Evolutionary conservation across 129 eudicot genomes (phyloP), one percentile per base, ranked within the genome.

Genomic region (Centaurea solstitialis): DNA sequence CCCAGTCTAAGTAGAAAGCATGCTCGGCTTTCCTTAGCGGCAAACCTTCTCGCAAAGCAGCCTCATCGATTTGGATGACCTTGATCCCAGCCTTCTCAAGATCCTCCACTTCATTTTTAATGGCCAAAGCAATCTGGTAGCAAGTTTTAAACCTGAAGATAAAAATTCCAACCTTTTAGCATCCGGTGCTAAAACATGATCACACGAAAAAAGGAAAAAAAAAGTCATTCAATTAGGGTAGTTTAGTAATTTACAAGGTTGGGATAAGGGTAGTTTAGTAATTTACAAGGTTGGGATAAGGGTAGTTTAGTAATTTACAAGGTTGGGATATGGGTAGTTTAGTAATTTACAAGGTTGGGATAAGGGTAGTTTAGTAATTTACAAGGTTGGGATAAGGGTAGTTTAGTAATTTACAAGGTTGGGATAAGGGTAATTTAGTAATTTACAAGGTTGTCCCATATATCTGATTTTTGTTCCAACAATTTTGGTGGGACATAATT

Each of bases 41-140:
- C 82, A 92, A 78, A 15, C 97, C 97, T 80, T 92, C 97, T 89
- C 97, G 89, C 84, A 92, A 70, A 62, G 97, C 97, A 82, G 97
- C 97, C 84, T 92, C 97, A n/a, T 92, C 97, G 57, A 92, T 92
- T 47, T 92, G 97, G 85, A 92, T 92, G 11, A 92, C 90, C 30
- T 86, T 92, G 73, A 92, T 85, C 23, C 94, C 97, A 33, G 92
- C 97, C 82, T 92, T 89, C 92, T 57, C 65, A 57, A 57, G 65
- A 57, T 57, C 65, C 65, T 57, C 65, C 65, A 57, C 65, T 57
- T 57, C 65, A 57, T 57, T 7, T 57, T 57, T 57, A 0, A 57
- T 57, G 65, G 65, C 65, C 65, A 57, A 57, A 57, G 65, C 65
- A 57, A 57, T 57, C 65, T 57, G 65, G 65, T 57, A 57, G 65